Evolutionary conservation across 306 rosid species (phyloP), one percentile per base, ranked within the genome.

Genomic region (Amphicarpaea edgeworthii): DNA sequence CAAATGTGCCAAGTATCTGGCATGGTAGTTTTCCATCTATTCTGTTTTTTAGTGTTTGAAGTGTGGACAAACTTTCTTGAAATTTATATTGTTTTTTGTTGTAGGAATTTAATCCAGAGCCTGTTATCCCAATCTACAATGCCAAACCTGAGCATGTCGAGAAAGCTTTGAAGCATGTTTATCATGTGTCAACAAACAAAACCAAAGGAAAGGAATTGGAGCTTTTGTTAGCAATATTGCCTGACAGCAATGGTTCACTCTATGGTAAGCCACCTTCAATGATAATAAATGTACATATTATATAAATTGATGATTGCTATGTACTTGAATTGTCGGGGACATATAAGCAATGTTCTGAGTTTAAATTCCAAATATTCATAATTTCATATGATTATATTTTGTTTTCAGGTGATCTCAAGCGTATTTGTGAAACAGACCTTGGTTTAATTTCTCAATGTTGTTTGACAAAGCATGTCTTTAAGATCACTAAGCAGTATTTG

Each of bases 1-100:
- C 98, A 94, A 70, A 94, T 94, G 98, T 94, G 98, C 84, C 96
- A 91, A 90, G 95, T 94, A 37, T 94, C 98, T 69, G 98, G 98
- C 90, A 94, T 94, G 98, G 98, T 94, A 90, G 32, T 46, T 59
- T 64, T 71, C 65, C 20, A 17, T 63, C 54, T 67, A 32, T 73
- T 77, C 70, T 43, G 53, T 73, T 63, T 41, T 24, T 79, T 19
- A 3, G 20, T 69, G 51, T 47, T 74, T 65, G 72, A 58, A 32
- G 75, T 37, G 9, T 9, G n/a, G 34, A 40, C 30, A 9, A 20
- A 11, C 2, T 23, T 24, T 45, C 46, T 32, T 51, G 15, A 14
- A 21, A 55, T 68, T 28, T 23, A 51, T 41, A 66, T 77, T 2
- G 3, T 50, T 43, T 81, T 45, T 26, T 73, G 65, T 8, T 19